phyloP scores from a whole-genome alignment of 495 filamentous ascomycete genomes.

The Neurospora hispaniola region DNA sequence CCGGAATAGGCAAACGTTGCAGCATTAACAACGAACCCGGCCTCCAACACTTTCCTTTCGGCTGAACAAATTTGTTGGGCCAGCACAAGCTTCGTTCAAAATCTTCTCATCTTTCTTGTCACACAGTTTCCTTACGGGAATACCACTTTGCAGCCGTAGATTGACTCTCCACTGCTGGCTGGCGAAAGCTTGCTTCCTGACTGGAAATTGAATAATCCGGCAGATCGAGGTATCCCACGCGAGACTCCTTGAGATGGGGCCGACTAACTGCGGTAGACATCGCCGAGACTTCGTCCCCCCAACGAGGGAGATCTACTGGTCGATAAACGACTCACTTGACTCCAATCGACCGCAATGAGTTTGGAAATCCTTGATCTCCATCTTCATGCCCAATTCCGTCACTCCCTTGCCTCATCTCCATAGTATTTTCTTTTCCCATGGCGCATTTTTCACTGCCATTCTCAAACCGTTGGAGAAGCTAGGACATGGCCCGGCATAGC shows the following conservation, averaged over 20 bases:
- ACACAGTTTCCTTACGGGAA: neutral
- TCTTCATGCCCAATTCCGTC: neutral
- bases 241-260: neutral
- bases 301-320: neutral
- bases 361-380: neutral
- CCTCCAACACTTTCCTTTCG: neutral
- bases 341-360: neutral
- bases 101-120: neutral
- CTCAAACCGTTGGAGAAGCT: neutral
- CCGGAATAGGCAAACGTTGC: neutral
- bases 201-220: neutral
- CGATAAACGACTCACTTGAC: neutral
- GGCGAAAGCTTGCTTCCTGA: neutral
- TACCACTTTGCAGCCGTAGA: neutral
- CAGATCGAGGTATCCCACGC: neutral
- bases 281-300: neutral
- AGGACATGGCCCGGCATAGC: neutral
- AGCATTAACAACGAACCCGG: neutral
- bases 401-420: neutral
- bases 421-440: neutral
- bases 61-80: neutral
- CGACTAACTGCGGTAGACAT: neutral
- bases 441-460: neutral
- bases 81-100: neutral
- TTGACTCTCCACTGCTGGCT: neutral